Percentiles rank a stretch among this genome's conserved stretches.
These are phyloP conservation scores for Lotmaria passim DNA, from an alignment of 208 protist species.

Conservation along the genomic window DNA sequence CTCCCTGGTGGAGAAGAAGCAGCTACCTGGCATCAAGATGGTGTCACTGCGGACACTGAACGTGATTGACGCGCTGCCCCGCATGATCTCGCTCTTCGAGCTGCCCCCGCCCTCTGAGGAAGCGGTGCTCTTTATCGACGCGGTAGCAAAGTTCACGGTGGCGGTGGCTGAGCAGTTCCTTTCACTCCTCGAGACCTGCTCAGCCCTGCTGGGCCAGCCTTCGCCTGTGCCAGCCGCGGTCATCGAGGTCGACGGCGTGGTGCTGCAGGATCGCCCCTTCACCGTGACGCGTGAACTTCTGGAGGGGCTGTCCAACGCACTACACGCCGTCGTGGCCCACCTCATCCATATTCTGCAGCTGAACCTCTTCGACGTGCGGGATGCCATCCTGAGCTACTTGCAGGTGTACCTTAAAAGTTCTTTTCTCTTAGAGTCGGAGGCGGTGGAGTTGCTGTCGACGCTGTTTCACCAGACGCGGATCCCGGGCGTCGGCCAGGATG, in stretches of 20 bases:
- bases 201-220: conserved; percentile 10
- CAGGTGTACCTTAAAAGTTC: conserved; percentile 68
- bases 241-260: conserved; percentile 27
- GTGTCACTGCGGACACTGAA: conserved; percentile 54
- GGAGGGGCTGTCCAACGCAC: conserved; percentile 31
- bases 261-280: conserved; percentile 39
- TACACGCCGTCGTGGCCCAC: conserved; percentile 58
- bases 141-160: conserved; percentile 49
- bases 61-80: conserved; percentile 66
- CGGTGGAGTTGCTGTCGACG: conserved; percentile 48
- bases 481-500: conserved; percentile 38
- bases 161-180: conserved; percentile 71
- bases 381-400: conserved; percentile 50
- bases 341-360: conserved; percentile 41
- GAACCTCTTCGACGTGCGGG: conserved; percentile 44
- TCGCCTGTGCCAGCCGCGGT: conserved; percentile 1
- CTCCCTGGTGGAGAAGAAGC: conserved; percentile 80
- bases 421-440: conserved; percentile 56
- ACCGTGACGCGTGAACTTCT: conserved; percentile 39
- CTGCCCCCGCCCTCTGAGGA: conserved; percentile 54
- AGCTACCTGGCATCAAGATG: conserved; percentile 73
- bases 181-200: conserved; percentile 50
- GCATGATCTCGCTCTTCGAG: conserved; percentile 57
- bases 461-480: conserved; percentile 60
- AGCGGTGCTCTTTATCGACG: conserved; percentile 57